Percentiles rank a stretch among this genome's conserved stretches.
phyloP scores from a whole-genome alignment of 495 filamentous ascomycete species.

The Sordaria brevicollis region DNA sequence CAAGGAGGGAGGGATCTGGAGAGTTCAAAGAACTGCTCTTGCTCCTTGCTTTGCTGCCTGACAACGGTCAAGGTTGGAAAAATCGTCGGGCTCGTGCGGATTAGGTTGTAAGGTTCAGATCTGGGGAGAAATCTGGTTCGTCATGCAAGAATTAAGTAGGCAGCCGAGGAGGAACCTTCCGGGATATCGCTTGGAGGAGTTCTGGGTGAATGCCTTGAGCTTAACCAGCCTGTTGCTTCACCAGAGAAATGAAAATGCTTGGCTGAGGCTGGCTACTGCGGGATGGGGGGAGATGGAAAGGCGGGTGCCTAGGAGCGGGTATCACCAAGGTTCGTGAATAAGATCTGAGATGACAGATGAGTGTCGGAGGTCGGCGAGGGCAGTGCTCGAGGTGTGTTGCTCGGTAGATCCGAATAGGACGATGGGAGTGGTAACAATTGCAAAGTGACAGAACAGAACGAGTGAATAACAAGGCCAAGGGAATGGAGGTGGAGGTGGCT shows the following conservation, averaged over 20 bases:
- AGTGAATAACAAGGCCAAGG: not conserved
- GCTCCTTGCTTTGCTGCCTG: not conserved
- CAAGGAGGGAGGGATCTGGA: not conserved
- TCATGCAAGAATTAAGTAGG: not conserved
- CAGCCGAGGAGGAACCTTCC: not conserved
- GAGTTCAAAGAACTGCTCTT: not conserved
- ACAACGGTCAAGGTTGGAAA: not conserved
- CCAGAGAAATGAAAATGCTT: not conserved
- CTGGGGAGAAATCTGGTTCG: not conserved
- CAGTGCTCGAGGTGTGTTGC: not conserved
- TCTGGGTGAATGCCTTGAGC: not conserved
- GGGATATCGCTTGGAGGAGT: not conserved
- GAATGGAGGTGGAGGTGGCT: not conserved
- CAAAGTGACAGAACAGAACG: not conserved
- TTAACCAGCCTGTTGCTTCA: not conserved
- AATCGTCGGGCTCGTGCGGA: not conserved
- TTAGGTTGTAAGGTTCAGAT: not conserved
- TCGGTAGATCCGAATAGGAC: not conserved
- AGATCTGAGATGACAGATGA: not conserved
- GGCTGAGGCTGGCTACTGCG: not conserved
- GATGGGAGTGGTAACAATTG: not conserved
- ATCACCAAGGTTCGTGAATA: not conserved
- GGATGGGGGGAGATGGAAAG: not conserved
- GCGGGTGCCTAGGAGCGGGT: not conserved
- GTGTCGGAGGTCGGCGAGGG: not conserved